A percentile compares a stretch with the other conserved stretches of the same genome.
Conservation (phyloP, 169 alveolate genomes). For the Besnoitia besnoiti region DNA sequence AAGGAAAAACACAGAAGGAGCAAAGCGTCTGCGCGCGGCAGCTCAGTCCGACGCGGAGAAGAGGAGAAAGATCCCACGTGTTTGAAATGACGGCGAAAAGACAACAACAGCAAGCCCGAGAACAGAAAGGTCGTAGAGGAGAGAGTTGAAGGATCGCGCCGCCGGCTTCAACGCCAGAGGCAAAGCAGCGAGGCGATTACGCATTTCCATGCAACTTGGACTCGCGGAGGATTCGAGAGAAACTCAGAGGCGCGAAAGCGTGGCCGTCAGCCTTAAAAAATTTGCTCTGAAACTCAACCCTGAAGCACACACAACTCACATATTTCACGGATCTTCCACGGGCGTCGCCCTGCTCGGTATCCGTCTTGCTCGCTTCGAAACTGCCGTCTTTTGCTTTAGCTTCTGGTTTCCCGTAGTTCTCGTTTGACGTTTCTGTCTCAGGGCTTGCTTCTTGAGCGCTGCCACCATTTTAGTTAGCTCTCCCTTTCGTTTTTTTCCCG, state of each 20-base stretch:
- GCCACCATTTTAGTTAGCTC: not conserved
- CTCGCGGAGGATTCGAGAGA: slow-evolving; percentile 24
- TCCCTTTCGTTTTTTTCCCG: not conserved
- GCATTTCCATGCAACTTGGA: not conserved
- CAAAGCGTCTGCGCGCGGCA: too few species aligned
- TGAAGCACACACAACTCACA: not conserved
- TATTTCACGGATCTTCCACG: not conserved
- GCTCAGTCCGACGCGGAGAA: not conserved
- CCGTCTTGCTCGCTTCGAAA: not conserved
- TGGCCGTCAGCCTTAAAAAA: slow-evolving; percentile 98
- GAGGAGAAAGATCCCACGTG: not conserved
- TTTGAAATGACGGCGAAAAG: not conserved
- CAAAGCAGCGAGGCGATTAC: not conserved
- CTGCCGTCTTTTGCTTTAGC: too few species aligned
- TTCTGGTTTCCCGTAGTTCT: not conserved
- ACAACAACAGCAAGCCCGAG: not conserved
- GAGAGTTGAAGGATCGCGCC: not conserved
- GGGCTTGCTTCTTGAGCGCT: not conserved
- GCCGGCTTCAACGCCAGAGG: not conserved
- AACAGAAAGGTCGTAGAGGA: not conserved
- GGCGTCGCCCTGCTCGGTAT: not conserved
- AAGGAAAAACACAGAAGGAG: too few species aligned
- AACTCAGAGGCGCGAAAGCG: slow-evolving; percentile 86
- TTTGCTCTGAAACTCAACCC: slow-evolving; percentile 98
- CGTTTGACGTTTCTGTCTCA: not conserved